phyloP scores from a whole-genome alignment of 495 filamentous ascomycete species.

The Jackrogersella minutella region DNA sequence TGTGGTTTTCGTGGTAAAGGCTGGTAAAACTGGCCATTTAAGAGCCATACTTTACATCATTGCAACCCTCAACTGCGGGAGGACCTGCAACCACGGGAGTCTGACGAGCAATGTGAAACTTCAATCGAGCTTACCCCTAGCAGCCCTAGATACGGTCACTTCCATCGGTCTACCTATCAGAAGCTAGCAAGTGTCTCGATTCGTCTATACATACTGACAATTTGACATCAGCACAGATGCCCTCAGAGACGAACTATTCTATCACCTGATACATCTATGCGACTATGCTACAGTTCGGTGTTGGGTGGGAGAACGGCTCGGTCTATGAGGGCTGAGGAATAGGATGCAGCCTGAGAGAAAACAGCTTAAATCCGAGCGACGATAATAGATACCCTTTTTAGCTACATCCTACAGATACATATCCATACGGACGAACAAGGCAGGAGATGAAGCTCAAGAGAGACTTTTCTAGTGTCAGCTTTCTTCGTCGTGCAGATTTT shows the following conservation, averaged over 20 bases:
- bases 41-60: conserved; percentile 21
- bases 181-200: neutral
- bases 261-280: conserved; percentile 12
- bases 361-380: neutral
- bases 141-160: conserved; percentile 30
- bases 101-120: conserved; percentile 36
- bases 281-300: conserved; percentile 4
- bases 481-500: conserved; percentile 7
- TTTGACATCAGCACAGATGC: conserved; percentile 10
- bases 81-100: conserved; percentile 28
- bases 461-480: neutral
- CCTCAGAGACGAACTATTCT: neutral
- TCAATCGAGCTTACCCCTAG: conserved; percentile 28
- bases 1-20: neutral
- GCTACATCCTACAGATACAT: neutral
- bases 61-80: conserved; percentile 21
- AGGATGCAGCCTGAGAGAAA: conserved; percentile 3
- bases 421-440: neutral
- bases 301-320: neutral
- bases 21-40: neutral
- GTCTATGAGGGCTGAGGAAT: neutral
- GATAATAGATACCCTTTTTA: neutral
- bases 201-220: neutral
- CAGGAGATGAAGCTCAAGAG: conserved; percentile 10
- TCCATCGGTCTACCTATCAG: conserved; percentile 5